Percentiles rank a stretch among this genome's conserved stretches.
These are phyloP conservation scores for Boletus insuetus DNA, from an alignment of 768 basidiomycete species.

Conservation along the genomic window DNA sequence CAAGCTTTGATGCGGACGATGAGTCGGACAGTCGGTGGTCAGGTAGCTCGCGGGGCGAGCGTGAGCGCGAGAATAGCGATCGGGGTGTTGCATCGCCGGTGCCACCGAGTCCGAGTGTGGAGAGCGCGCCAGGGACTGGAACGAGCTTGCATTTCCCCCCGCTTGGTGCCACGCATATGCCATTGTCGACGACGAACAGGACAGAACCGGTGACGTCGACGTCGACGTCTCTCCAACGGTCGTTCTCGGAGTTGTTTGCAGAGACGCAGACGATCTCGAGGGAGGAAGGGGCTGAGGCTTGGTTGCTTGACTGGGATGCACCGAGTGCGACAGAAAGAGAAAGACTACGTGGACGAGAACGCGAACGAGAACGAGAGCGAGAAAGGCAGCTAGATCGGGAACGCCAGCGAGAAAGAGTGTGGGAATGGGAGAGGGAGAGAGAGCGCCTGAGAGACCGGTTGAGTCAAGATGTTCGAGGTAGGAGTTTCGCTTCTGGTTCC, in stretches of 20 bases:
- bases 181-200: constrained; percentile 2
- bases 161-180: not conserved
- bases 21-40: constrained; percentile 25
- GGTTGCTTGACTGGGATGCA: constrained; percentile 20
- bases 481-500: constrained; percentile 11
- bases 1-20: constrained; percentile 25
- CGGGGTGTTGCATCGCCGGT: constrained; percentile 11
- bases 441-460: constrained; percentile 17
- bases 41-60: constrained; percentile 16
- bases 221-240: constrained; percentile 14
- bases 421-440: constrained; percentile 22
- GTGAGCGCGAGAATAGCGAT: constrained; percentile 11
- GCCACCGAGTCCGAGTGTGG: constrained; percentile 11
- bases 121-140: constrained; percentile 10
- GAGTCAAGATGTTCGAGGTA: constrained; percentile 14
- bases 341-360: constrained; percentile 2
- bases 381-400: constrained; percentile 13
- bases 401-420: constrained; percentile 12
- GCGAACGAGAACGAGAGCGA: constrained; percentile 2
- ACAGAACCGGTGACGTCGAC: constrained; percentile 5
- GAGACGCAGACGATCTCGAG: constrained; percentile 11
- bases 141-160: constrained; percentile 8
- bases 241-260: constrained; percentile 23
- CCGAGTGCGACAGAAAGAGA: constrained; percentile 11
- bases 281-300: constrained; percentile 13